Percentiles rank a stretch among this genome's conserved stretches.
Evolutionary conservation across 2,329 filamentous ascomycete genomes (phyloP).

Genomic region (Pestalotiopsis sp.): DNA sequence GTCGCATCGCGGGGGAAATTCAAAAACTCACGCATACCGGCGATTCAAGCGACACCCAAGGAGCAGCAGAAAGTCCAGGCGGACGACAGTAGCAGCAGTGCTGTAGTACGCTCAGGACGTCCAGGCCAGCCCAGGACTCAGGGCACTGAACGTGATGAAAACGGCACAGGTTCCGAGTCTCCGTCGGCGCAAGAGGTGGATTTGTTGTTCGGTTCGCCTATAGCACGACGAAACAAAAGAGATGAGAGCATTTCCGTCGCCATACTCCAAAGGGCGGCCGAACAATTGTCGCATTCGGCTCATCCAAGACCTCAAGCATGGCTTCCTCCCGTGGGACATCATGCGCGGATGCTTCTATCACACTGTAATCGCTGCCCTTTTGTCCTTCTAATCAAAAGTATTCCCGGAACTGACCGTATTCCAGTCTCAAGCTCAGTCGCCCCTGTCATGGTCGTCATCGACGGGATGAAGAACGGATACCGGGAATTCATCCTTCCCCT

Average conservation of each 20-base stretch:
- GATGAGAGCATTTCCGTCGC: conserved; percentile 1
- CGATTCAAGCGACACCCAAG: background rate
- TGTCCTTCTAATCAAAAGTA: background rate
- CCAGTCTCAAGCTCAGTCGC: conserved; percentile 36
- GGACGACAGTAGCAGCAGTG: background rate
- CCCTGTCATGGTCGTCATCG: conserved; percentile 39
- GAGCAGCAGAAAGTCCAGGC: conserved; percentile 10
- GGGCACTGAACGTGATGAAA: background rate
- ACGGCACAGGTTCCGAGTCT: background rate
- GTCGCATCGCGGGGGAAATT: conserved; percentile 21
- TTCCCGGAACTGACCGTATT: background rate
- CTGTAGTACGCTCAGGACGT: background rate
- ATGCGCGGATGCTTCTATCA: conserved; percentile 34
- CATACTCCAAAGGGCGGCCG: conserved; percentile 3
- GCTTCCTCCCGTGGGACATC: conserved; percentile 26
- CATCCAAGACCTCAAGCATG: conserved; percentile 18
- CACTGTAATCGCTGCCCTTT: conserved; percentile 28
- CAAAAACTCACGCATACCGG: conserved; percentile 12
- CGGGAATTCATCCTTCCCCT: conserved; percentile 38
- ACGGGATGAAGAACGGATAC: conserved; percentile 36
- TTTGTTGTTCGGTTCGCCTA: background rate
- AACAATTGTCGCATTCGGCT: background rate
- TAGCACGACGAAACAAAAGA: background rate
- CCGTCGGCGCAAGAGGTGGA: background rate
- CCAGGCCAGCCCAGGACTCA: background rate